Conservation (phyloP, 176 grass and related monocot genomes). For the Guadua angustifolia region DNA sequence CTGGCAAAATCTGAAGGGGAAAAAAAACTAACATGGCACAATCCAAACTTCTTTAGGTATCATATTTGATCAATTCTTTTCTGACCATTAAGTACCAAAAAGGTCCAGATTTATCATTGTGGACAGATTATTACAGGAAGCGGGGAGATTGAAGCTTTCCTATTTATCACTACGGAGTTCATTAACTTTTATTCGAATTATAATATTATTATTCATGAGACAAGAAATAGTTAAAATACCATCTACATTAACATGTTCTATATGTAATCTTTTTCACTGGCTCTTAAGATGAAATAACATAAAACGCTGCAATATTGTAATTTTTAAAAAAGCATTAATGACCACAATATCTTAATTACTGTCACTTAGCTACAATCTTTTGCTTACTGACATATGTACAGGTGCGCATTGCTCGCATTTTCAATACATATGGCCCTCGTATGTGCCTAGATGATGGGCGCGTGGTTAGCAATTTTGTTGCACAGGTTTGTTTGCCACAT, state of each 20-base stretch:
- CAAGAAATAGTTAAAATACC: constrained; percentile 9
- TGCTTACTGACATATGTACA: constrained; percentile 40
- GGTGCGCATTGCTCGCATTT: constrained; percentile 92
- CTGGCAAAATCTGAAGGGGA: background rate
- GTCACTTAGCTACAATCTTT: constrained; percentile 25
- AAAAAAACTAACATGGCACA: background rate
- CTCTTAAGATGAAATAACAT: background rate
- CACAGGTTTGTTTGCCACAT: constrained; percentile 61
- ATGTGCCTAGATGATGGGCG: constrained; percentile 97
- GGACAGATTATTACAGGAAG: constrained; percentile 20
- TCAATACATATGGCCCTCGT: constrained; percentile 94
- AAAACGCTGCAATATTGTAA: constrained; percentile 21
- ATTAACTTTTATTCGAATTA: background rate
- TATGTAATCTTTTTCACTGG: background rate
- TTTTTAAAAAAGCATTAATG: background rate
- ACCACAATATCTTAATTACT: background rate
- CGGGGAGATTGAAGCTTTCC: background rate
- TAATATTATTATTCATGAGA: constrained; percentile 27
- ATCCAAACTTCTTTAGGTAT: background rate
- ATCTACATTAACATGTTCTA: background rate
- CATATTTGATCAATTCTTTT: background rate
- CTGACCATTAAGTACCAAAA: constrained; percentile 12
- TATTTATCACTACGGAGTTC: background rate
- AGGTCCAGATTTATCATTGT: background rate
- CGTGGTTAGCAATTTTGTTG: constrained; percentile 97